A percentile compares a stretch with the other conserved stretches of the same genome.
These are phyloP conservation scores for Cytospora leucostoma DNA, from an alignment of 2,329 filamentous ascomycete genomes.

Conservation along the genomic window DNA sequence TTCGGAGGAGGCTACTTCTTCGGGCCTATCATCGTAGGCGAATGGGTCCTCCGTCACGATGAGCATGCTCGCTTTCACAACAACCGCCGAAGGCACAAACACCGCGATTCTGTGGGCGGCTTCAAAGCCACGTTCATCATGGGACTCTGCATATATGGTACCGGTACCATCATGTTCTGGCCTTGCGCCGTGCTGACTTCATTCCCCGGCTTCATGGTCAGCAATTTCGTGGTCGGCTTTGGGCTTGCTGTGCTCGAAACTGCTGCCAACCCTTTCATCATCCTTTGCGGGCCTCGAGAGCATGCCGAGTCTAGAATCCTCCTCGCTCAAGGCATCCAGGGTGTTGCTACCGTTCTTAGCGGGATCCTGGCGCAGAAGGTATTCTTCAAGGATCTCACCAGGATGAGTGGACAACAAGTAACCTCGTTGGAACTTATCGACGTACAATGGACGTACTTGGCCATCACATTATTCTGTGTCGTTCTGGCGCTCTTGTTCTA, in stretches of 20 bases:
- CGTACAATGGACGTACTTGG: slow-evolving; percentile 86
- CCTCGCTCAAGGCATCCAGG: slow-evolving; percentile 75
- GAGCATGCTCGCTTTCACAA: slow-evolving; percentile 53
- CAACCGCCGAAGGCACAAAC: slow-evolving; percentile 38
- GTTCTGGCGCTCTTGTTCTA: slow-evolving; percentile 69
- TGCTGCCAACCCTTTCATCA: slow-evolving; percentile 73
- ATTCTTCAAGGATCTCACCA: slow-evolving; percentile 64
- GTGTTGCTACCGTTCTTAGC: slow-evolving; percentile 71
- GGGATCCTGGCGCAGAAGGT: slow-evolving; percentile 72
- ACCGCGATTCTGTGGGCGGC: slow-evolving; percentile 56
- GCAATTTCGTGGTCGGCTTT: slow-evolving; percentile 73
- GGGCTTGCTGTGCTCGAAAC: slow-evolving; percentile 78
- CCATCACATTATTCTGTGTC: slow-evolving; percentile 73
- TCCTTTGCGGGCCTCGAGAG: slow-evolving; percentile 70
- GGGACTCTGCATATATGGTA: slow-evolving; percentile 72
- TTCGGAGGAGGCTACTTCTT: slow-evolving; percentile 71
- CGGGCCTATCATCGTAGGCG: slow-evolving; percentile 68
- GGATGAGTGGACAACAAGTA: slow-evolving; percentile 36
- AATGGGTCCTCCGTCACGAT: slow-evolving; percentile 69
- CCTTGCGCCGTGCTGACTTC: slow-evolving; percentile 73
- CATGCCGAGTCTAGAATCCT: slow-evolving; percentile 76
- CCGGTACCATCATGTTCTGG: slow-evolving; percentile 84
- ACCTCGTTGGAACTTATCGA: slow-evolving; percentile 61
- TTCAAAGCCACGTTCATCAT: slow-evolving; percentile 81
- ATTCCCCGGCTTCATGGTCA: slow-evolving; percentile 76